These are phyloP conservation scores for Podosphaera aphanis DNA, from an alignment of 2,329 filamentous ascomycete genomes.

Conservation along the genomic window DNA sequence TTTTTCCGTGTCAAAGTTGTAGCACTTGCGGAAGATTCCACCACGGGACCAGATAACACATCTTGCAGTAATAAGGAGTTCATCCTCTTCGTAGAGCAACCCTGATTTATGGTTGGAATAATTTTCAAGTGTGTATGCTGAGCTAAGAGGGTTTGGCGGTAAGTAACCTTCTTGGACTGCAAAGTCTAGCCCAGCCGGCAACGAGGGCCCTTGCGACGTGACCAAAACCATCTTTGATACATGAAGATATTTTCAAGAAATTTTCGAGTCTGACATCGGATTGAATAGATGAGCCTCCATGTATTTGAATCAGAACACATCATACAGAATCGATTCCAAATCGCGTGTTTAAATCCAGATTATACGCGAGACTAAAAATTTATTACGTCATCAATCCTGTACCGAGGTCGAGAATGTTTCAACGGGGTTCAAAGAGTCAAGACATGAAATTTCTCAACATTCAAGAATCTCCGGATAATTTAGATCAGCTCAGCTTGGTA, in stretches of 20 bases:
- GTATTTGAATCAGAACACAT: too few species aligned
- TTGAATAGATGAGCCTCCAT: too few species aligned
- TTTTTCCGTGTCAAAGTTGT: conserved; percentile 67
- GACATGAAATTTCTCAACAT: too few species aligned
- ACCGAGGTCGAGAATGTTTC: too few species aligned
- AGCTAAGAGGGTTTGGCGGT: conserved; percentile 36
- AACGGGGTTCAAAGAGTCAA: too few species aligned
- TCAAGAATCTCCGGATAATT: too few species aligned
- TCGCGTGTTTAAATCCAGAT: too few species aligned
- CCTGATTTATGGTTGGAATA: conserved; percentile 22
- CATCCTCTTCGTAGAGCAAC: conserved; percentile 14
- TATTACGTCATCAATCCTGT: not conserved
- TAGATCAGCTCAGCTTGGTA: too few species aligned
- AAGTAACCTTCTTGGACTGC: conserved; percentile 63
- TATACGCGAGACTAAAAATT: not conserved
- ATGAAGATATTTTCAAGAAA: not conserved
- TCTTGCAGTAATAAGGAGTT: conserved; percentile 14
- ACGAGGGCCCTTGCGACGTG: conserved; percentile 75
- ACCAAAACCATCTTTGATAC: conserved; percentile 53
- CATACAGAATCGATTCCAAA: too few species aligned
- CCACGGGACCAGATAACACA: conserved; percentile 58
- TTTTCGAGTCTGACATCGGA: not conserved
- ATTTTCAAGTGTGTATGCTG: conserved; percentile 57
- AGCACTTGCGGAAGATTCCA: conserved; percentile 62
- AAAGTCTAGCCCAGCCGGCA: conserved; percentile 62